A percentile compares a stretch with the other conserved stretches of the same genome.
These are phyloP conservation scores for Mycoemilia scoparia DNA, from an alignment of 192 early-diverging fungal species.

Conservation along the genomic window DNA sequence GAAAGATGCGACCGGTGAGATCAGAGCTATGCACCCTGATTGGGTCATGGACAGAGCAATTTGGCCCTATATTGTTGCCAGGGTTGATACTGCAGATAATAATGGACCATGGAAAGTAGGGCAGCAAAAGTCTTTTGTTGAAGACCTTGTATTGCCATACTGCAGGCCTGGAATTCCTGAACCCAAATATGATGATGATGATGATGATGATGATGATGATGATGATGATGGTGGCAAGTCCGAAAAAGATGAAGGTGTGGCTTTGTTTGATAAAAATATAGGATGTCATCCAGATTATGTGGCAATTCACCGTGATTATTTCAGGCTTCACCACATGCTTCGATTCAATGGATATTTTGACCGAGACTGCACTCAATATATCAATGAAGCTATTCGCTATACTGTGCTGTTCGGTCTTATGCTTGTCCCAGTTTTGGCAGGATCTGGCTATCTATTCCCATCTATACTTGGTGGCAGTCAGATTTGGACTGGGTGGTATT, in stretches of 20 bases:
- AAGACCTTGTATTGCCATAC: conserved; percentile 21
- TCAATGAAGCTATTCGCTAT: conserved; percentile 25
- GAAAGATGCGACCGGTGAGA: conserved; percentile 82
- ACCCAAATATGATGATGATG: no score
- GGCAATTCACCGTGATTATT: conserved; percentile 38
- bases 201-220: no score
- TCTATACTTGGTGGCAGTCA: conserved; percentile 4
- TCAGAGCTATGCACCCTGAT: conserved; percentile 66
- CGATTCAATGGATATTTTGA: conserved; percentile 42
- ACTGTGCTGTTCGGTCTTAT: conserved; percentile 10
- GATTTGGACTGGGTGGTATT: conserved; percentile 13
- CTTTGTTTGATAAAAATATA: no score
- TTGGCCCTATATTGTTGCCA: conserved; percentile 53
- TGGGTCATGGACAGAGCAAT: conserved; percentile 57
- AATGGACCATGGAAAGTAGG: neutral
- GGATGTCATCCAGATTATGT: conserved; percentile 20
- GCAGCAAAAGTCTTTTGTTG: conserved; percentile 14
- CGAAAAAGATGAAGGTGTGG: no score
- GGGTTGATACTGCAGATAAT: conserved; percentile 10
- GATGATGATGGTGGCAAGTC: no score
- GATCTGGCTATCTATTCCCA: no score
- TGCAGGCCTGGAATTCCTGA: no score
- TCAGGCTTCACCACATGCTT: conserved; percentile 45
- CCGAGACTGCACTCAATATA: conserved; percentile 36
- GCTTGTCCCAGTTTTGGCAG: conserved; percentile 16